Base-by-base conservation (phyloP, 208 protist species). In the Novymonas esmeraldas region DNA sequence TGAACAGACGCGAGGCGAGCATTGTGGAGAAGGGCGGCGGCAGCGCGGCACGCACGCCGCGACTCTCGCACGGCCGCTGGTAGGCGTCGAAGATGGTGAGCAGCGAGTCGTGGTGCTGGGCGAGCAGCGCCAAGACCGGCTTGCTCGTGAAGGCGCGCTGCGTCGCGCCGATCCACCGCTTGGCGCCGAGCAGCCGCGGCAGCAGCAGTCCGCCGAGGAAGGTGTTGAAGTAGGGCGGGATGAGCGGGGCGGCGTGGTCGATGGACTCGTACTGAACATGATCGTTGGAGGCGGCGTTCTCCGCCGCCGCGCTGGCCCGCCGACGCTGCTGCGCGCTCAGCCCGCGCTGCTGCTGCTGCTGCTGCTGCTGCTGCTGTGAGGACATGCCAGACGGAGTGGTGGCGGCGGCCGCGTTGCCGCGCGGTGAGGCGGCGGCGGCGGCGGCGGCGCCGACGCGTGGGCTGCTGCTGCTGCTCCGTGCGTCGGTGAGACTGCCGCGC, bases 191-290 rank as follows among this genome's bases (percentile, higher is more conserved):
- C 3, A 79, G 59, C 33, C 72, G 60, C 16, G 82, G 65, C 20
- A 92, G 57, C 14, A 93, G 65, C 3, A 72, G 76, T 10, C 85
- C 82, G 13, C 70, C 56, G 9, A 93, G 48, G 31, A 90, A 87
- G 36, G 64, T 46, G 31, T 76, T 13, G 14, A 93, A 71, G 39
- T 78, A 78, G 3, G 66, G 33, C 18, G 79, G 76, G 45, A 67
- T 65, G 49, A 93, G 73, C 16, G 59, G 46, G 61, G 65, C 69
- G 33, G 64, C 50, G 50, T 81, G 64, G 49, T 83, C 70, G 59
- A 56, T 56, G 0, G 42, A 20, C 39, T 87, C 72, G 63, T 89
- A 93, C 20, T 38, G 28, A 46, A 66, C 34, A 22, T 46, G 57
- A 20, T 33, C 57, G 42, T 41, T 36, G 14, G 42, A 29, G 36